Conservation (phyloP, 306 rosid species). For the Trifolium fragiferum region DNA sequence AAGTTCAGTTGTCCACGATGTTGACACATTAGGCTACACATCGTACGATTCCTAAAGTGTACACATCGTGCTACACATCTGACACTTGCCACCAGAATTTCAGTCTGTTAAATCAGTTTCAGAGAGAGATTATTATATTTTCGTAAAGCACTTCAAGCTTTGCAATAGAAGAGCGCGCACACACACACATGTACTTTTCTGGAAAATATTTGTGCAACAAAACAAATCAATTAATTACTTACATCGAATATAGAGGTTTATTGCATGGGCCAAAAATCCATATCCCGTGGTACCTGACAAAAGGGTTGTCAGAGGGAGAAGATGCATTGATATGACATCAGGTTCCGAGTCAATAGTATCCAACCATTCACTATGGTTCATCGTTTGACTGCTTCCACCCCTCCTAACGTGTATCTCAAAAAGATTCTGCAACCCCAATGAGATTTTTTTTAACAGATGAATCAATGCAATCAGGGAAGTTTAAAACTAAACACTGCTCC, state of each 20-base stretch:
- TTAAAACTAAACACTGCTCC: no score
- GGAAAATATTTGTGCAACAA: neutral
- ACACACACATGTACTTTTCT: neutral
- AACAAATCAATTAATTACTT: neutral
- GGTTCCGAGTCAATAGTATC: constrained; percentile 72
- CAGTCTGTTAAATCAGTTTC: constrained; percentile 44
- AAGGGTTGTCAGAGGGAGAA: constrained; percentile 74
- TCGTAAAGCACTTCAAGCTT: no score
- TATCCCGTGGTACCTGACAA: neutral
- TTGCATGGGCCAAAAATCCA: neutral
- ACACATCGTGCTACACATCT: no score
- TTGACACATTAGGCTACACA: no score
- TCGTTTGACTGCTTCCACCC: constrained; percentile 65
- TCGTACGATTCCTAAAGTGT: no score
- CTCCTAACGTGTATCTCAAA: constrained; percentile 60
- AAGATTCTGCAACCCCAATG: constrained; percentile 59
- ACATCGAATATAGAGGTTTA: neutral
- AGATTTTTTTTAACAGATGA: constrained; percentile 9
- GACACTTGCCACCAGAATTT: no score
- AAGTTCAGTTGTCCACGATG: no score
- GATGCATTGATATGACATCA: constrained; percentile 73
- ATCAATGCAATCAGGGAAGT: constrained; percentile 12
- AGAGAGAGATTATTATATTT: constrained; percentile 11
- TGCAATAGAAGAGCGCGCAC: no score
- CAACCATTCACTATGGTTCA: constrained; percentile 74